A percentile compares a stretch with the other conserved stretches of the same genome.
Conservation (phyloP, 768 basidiomycete species). For the Lentinula edodes region DNA sequence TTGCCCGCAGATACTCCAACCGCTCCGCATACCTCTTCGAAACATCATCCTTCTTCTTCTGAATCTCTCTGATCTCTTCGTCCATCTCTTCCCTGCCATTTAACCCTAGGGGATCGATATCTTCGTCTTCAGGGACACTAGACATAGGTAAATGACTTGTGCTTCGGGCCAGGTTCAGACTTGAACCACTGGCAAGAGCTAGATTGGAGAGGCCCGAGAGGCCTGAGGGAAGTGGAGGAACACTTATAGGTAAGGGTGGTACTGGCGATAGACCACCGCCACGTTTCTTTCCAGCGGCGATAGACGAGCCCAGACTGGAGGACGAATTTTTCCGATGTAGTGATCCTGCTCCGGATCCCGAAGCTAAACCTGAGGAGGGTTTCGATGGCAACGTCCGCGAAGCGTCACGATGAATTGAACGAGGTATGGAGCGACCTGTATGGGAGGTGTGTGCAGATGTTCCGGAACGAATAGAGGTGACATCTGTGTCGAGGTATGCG, state of each 20-base stretch:
- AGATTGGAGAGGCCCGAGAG: constrained; percentile 23
- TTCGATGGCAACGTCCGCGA: constrained; percentile 32
- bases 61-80: constrained; percentile 64
- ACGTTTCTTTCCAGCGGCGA: constrained; percentile 22
- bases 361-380: not conserved
- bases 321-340: constrained; percentile 53
- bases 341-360: constrained; percentile 24
- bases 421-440: constrained; percentile 21
- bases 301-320: constrained; percentile 51
- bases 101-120: constrained; percentile 17
- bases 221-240: constrained; percentile 22
- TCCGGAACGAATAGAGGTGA: constrained; percentile 46
- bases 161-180: constrained; percentile 48
- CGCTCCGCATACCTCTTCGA: constrained; percentile 67
- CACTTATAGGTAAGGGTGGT: constrained; percentile 18
- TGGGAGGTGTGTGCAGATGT: constrained; percentile 43
- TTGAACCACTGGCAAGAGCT: constrained; percentile 26
- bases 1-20: constrained; percentile 75
- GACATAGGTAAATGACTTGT: constrained; percentile 44
- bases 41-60: constrained; percentile 65
- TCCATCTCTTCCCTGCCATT: constrained; percentile 36
- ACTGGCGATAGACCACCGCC: constrained; percentile 6
- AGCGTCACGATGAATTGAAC: constrained; percentile 30
- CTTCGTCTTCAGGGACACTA: constrained; percentile 46
- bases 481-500: constrained; percentile 37